Evolutionary conservation across 2,329 filamentous ascomycete genomes (phyloP).

Genomic region (Fusarium piperis): DNA sequence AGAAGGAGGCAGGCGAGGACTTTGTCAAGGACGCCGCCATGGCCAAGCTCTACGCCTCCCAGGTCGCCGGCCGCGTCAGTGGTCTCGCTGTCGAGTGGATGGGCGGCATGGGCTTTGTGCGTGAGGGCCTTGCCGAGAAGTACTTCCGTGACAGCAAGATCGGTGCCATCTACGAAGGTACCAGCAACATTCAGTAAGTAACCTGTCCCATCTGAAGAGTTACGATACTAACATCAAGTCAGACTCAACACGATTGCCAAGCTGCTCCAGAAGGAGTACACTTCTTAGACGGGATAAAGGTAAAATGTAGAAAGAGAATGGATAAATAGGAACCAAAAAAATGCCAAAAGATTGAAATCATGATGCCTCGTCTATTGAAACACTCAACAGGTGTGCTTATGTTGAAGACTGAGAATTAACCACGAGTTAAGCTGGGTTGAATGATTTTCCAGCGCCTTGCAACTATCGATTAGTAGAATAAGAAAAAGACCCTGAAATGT

Average conservation of each 20-base stretch:
- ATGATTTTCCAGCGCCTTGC: too few relatives aligned
- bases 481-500: neutral
- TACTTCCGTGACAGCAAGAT: conserved; percentile 99
- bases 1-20: conserved; percentile 97
- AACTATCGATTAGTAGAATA: neutral
- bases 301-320: conserved; percentile 16
- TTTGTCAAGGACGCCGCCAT: conserved; percentile 97
- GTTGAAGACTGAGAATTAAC: neutral
- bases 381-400: neutral
- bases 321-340: conserved; percentile 25
- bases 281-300: conserved; percentile 44
- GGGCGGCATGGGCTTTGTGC: conserved; percentile 98
- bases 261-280: conserved; percentile 70
- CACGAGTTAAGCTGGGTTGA: neutral
- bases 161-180: conserved; percentile 95
- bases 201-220: neutral
- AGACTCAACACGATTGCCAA: conserved; percentile 73
- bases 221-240: conserved; percentile 21
- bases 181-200: conserved; percentile 76
- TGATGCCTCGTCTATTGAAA: neutral
- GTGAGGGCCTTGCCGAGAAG: conserved; percentile 97
- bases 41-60: conserved; percentile 95
- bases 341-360: conserved; percentile 11
- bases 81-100: conserved; percentile 96
- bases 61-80: conserved; percentile 88